Evolutionary conservation across 2,329 filamentous ascomycete species (phyloP).

Genomic region (Coniosporium tulheliwenetii): DNA sequence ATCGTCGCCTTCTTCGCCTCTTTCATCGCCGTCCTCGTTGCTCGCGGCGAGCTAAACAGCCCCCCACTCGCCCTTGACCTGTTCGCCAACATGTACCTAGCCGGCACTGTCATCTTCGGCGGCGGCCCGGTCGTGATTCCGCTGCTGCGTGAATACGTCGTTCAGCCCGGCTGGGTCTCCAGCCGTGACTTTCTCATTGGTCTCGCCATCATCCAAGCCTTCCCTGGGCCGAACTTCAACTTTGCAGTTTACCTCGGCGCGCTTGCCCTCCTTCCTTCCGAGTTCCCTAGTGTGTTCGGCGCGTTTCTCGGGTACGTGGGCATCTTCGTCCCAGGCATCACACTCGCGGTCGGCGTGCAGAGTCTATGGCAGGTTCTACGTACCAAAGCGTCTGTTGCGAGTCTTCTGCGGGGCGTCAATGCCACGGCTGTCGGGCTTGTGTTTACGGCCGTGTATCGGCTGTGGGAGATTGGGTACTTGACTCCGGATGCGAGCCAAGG

Average conservation of each 20-base stretch:
- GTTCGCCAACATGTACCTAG: slow-evolving; percentile 59
- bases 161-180: slow-evolving; percentile 53
- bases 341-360: slow-evolving; percentile 19
- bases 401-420: slow-evolving; percentile 23
- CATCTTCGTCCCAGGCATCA: slow-evolving; percentile 25
- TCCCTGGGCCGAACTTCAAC: slow-evolving; percentile 49
- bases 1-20: slow-evolving; percentile 34
- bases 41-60: slow-evolving; percentile 21
- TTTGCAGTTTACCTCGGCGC: slow-evolving; percentile 29
- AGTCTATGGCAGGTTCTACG: slow-evolving; percentile 22
- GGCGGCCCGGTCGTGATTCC: slow-evolving; percentile 30
- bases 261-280: slow-evolving; percentile 15
- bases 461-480: slow-evolving; percentile 28
- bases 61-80: slow-evolving; percentile 39
- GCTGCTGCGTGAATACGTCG: slow-evolving; percentile 31
- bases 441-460: slow-evolving; percentile 27
- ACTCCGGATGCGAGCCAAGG: slow-evolving; percentile 19
- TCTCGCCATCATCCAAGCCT: slow-evolving; percentile 54
- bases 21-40: slow-evolving; percentile 41
- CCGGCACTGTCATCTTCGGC: slow-evolving; percentile 43
- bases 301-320: slow-evolving; percentile 21
- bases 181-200: slow-evolving; percentile 58
- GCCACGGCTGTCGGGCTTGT: slow-evolving; percentile 26
- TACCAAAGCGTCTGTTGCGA: slow-evolving; percentile 17
- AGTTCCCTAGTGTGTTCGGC: slow-evolving; percentile 15